A percentile compares a stretch with the other conserved stretches of the same genome.
Conservation (phyloP, 306 rosid genomes). For the Inga oerstediana region DNA sequence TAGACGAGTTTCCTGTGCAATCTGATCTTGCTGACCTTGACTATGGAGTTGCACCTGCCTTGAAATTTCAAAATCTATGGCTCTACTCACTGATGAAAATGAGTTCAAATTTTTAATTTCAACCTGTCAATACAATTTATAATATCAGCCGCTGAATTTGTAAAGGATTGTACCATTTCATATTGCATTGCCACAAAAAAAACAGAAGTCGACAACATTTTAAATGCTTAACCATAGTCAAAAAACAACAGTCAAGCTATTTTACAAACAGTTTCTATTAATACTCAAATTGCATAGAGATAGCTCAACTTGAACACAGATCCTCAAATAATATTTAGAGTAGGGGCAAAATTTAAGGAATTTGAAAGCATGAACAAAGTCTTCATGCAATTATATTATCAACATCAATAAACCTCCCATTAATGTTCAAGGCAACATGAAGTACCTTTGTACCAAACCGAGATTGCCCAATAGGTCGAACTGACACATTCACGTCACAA, state of each 20-base stretch:
- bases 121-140: slow-evolving; percentile 63
- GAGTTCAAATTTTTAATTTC: slow-evolving; percentile 92
- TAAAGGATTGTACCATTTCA: slow-evolving; percentile 11
- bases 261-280: too few relatives aligned
- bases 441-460: slow-evolving; percentile 84
- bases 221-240: neutral
- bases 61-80: slow-evolving; percentile 90
- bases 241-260: too few relatives aligned
- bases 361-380: slow-evolving; percentile 11
- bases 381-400: slow-evolving; percentile 10
- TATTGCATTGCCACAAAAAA: slow-evolving; percentile 19
- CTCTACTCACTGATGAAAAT: slow-evolving; percentile 79
- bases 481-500: slow-evolving; percentile 90
- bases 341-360: neutral
- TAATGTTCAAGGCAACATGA: slow-evolving; percentile 4
- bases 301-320: neutral
- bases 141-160: slow-evolving; percentile 27
- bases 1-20: slow-evolving; percentile 87
- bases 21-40: slow-evolving; percentile 77
- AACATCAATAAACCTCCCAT: slow-evolving; percentile 12
- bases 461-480: slow-evolving; percentile 84
- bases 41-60: slow-evolving; percentile 80
- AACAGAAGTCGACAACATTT: neutral
- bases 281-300: too few relatives aligned
- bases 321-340: neutral